A percentile compares a stretch with the other conserved stretches of the same genome.
These are phyloP conservation scores for Avicennia marina DNA, from an alignment of 257 asterid species.

Conservation along the genomic window DNA sequence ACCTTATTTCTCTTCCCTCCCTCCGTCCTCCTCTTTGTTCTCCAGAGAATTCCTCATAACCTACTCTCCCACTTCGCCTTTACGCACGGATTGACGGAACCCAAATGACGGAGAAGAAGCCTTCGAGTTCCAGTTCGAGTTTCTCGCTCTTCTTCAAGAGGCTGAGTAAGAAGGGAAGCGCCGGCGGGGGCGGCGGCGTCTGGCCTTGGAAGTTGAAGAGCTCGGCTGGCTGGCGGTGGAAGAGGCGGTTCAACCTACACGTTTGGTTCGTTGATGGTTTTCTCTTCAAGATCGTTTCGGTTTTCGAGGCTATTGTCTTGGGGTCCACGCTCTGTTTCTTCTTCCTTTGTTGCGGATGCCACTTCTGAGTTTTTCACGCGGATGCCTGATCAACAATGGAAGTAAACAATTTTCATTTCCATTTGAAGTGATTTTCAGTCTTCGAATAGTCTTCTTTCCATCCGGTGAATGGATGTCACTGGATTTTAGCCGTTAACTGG, in stretches of 20 bases:
- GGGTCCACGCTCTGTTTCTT: conserved; percentile 53
- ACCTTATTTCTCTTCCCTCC: conserved; percentile 19
- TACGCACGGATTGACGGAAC: no score
- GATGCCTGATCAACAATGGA: conserved; percentile 3
- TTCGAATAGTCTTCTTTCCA: background rate
- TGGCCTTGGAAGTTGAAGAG: conserved; percentile 54
- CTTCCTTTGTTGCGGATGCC: conserved; percentile 82
- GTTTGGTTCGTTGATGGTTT: conserved; percentile 62
- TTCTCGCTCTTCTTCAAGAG: conserved; percentile 47
- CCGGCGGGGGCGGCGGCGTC: conserved; percentile 17
- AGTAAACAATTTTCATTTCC: background rate
- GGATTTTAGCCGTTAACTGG: conserved; percentile 8
- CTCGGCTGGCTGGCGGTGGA: conserved; percentile 58
- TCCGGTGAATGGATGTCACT: background rate
- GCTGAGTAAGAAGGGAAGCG: conserved; percentile 39
- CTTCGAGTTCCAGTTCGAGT: conserved; percentile 14
- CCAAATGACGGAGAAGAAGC: conserved; percentile 40
- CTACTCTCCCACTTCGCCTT: background rate
- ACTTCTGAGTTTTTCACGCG: conserved; percentile 36
- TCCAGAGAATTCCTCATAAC: conserved; percentile 12
- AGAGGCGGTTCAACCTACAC: conserved; percentile 51
- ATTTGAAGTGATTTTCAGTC: background rate
- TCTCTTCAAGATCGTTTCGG: conserved; percentile 64
- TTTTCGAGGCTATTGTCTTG: conserved; percentile 52
- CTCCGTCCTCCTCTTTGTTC: background rate